phyloP scores from a whole-genome alignment of 495 filamentous ascomycete species.

The Elasticomyces elasticus region DNA sequence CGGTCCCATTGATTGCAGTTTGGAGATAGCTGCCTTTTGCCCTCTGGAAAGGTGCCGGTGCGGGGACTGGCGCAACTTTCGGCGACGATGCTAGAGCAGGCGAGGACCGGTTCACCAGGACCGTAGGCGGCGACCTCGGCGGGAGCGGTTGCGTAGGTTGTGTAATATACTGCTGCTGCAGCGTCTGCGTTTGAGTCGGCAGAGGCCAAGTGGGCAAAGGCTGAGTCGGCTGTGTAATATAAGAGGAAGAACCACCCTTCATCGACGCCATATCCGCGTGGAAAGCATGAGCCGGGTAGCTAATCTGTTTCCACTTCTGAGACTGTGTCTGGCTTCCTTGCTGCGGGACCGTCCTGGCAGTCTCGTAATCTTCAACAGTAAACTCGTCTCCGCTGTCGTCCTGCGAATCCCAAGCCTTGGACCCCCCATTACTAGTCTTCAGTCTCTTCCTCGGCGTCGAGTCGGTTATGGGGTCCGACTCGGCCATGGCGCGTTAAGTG shows the following conservation, averaged over 20 bases:
- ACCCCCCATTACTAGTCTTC: neutral
- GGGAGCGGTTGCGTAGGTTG: constrained; percentile 30
- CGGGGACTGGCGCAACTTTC: constrained; percentile 18
- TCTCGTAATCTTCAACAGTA: constrained; percentile 43
- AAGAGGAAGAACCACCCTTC: neutral
- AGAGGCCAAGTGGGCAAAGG: too few species aligned
- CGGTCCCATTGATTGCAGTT: constrained; percentile 63
- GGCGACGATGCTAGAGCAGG: constrained; percentile 23
- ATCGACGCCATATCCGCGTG: constrained; percentile 3
- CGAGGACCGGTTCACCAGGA: constrained; percentile 58
- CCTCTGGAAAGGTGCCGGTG: constrained; percentile 1
- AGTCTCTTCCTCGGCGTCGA: constrained; percentile 16
- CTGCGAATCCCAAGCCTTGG: constrained; percentile 31
- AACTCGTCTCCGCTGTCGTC: constrained; percentile 48
- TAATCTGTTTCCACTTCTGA: constrained; percentile 7
- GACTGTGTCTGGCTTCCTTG: constrained; percentile 18
- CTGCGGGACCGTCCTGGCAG: constrained; percentile 50
- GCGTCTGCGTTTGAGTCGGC: neutral
- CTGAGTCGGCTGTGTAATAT: constrained; percentile 24
- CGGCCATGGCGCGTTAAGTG: constrained; percentile 13
- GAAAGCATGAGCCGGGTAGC: constrained; percentile 2
- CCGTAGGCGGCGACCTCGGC: constrained; percentile 10
- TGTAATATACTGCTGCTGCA: neutral
- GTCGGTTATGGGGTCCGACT: constrained; percentile 19
- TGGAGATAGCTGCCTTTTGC: constrained; percentile 32